phyloP scores from a whole-genome alignment of 352 stramenopile species.

The Phytophthora tentaculata region DNA sequence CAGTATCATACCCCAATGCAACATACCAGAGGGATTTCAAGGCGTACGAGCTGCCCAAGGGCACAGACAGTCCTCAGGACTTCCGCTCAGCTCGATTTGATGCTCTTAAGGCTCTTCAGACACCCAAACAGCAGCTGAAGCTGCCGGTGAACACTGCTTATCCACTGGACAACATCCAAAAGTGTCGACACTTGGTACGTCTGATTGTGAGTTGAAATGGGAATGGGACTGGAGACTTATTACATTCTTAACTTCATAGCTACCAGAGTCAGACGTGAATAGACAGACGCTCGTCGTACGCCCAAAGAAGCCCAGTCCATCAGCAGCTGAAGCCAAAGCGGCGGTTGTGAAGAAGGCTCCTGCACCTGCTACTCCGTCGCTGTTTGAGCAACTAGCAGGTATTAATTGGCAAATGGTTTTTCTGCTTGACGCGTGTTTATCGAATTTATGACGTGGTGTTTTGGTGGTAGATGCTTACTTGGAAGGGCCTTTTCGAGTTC shows the following conservation, averaged over 20 bases:
- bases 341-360: slow-evolving; percentile 12
- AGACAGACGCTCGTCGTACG: slow-evolving; percentile 46
- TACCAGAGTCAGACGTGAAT: slow-evolving; percentile 70
- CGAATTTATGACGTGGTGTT: slow-evolving; percentile 3
- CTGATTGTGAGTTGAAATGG: neutral
- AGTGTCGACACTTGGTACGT: slow-evolving; percentile 78
- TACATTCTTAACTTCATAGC: slow-evolving; percentile 26
- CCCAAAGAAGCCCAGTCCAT: slow-evolving; percentile 35
- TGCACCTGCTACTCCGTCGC: slow-evolving; percentile 26
- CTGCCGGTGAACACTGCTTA: slow-evolving; percentile 36
- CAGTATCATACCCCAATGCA: slow-evolving; percentile 4
- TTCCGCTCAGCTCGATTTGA: slow-evolving; percentile 63
- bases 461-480: slow-evolving; percentile 63
- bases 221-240: neutral
- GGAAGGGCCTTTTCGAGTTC: slow-evolving; percentile 86
- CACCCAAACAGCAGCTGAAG: slow-evolving; percentile 21
- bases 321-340: slow-evolving; percentile 24
- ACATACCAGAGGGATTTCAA: slow-evolving; percentile 51
- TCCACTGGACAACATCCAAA: slow-evolving; percentile 90
- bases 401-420: slow-evolving; percentile 5
- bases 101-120: slow-evolving; percentile 52
- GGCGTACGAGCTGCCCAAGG: slow-evolving; percentile 23
- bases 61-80: slow-evolving; percentile 44
- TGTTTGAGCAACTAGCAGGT: slow-evolving; percentile 72
- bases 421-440: neutral